phyloP scores from a whole-genome alignment of 2,329 filamentous ascomycete genomes.

The Aureobasidium sp. region DNA sequence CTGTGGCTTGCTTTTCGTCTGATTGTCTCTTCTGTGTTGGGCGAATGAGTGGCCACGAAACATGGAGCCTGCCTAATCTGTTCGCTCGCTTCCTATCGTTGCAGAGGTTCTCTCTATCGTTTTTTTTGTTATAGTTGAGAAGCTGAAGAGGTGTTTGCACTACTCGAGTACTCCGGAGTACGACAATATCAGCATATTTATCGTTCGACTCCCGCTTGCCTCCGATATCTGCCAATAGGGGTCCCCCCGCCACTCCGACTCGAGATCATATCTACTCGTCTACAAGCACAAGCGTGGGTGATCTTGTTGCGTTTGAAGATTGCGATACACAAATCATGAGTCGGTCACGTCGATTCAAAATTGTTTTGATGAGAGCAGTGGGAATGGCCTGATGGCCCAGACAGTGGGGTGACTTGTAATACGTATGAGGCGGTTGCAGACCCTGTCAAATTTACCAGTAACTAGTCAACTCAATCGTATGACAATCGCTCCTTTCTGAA shows the following conservation, averaged over 20 bases:
- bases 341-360: not conserved
- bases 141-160: not conserved
- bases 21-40: not conserved
- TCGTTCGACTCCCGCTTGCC: not conserved
- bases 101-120: not conserved
- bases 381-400: constrained; percentile 1
- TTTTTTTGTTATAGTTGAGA: not conserved
- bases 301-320: not conserved
- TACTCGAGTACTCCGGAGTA: too few species aligned
- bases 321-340: not conserved
- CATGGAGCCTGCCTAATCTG: not conserved
- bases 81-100: not conserved
- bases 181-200: not conserved
- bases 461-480: not conserved
- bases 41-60: not conserved
- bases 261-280: not conserved
- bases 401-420: not conserved
- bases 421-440: constrained; percentile 4
- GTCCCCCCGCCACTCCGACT: not conserved
- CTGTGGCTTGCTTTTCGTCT: not conserved
- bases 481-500: not conserved
- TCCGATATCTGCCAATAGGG: not conserved
- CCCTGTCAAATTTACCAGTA: constrained; percentile 4
- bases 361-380: not conserved
- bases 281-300: not conserved